Evolutionary conservation across 148 eudicot species (phyloP).

Genomic region (Polygonum maritimum): DNA sequence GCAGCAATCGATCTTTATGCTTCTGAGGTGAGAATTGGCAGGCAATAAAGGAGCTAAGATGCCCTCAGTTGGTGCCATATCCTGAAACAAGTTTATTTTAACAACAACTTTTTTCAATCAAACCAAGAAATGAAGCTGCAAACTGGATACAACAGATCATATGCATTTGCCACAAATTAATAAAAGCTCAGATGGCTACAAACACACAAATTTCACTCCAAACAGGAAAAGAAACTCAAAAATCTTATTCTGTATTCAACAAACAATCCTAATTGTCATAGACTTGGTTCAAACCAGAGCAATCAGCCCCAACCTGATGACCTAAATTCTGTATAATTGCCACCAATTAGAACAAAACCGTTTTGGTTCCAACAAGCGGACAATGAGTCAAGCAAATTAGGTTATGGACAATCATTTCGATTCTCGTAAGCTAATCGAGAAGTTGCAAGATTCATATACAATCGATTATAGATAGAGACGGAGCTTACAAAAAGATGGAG

Average conservation of each 20-base stretch:
- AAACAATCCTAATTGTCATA: background rate
- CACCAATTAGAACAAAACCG: background rate
- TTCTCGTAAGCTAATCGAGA: background rate
- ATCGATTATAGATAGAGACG: background rate
- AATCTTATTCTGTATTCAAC: too few species aligned
- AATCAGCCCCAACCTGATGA: background rate
- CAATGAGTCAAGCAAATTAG: background rate
- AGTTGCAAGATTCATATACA: background rate
- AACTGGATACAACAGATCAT: background rate
- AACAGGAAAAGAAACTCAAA: background rate
- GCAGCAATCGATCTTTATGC: conserved; percentile 66
- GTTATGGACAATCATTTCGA: background rate
- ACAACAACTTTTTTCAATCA: background rate
- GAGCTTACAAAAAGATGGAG: conserved; percentile 63
- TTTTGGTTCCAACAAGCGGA: background rate
- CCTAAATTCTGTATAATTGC: background rate
- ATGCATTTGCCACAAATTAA: background rate
- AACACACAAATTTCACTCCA: background rate
- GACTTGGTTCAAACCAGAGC: background rate
- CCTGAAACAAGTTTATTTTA: conserved; percentile 29
- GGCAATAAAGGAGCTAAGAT: conserved; percentile 57
- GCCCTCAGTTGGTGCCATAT: conserved; percentile 51
- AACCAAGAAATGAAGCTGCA: background rate
- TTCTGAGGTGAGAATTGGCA: conserved; percentile 47
- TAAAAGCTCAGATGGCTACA: background rate